These are phyloP conservation scores for Suillus paluster DNA, from an alignment of 768 basidiomycete genomes.

Conservation along the genomic window DNA sequence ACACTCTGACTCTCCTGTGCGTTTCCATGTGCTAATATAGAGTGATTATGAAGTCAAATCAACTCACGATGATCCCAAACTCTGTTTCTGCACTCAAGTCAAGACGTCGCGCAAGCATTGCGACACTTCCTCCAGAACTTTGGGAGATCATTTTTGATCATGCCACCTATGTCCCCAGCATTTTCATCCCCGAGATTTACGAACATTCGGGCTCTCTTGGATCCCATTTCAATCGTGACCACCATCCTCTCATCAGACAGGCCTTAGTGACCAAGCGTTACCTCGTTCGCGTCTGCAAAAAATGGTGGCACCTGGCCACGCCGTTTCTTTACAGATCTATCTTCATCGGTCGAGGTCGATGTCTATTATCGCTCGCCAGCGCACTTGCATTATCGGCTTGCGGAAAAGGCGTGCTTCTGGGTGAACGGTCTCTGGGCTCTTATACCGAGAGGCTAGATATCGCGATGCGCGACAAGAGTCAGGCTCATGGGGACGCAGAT, in stretches of 20 bases:
- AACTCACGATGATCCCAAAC: not conserved
- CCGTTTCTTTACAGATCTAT: slow-evolving; percentile 29
- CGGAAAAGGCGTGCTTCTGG: slow-evolving; percentile 15
- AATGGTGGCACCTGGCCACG: slow-evolving; percentile 31
- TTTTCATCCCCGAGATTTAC: slow-evolving; percentile 29
- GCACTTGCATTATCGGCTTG: slow-evolving; percentile 16
- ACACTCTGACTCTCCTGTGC: not conserved
- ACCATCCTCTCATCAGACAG: slow-evolving; percentile 13
- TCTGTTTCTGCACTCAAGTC: slow-evolving; percentile 2
- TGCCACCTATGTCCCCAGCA: slow-evolving; percentile 23
- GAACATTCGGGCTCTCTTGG: slow-evolving; percentile 17
- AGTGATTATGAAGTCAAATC: not conserved
- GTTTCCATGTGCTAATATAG: not conserved
- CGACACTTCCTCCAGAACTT: slow-evolving; percentile 26
- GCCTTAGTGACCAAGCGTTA: slow-evolving; percentile 29
- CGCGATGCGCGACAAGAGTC: slow-evolving; percentile 21
- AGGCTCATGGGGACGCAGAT: slow-evolving; percentile 5
- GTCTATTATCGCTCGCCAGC: slow-evolving; percentile 21
- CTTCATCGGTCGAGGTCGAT: slow-evolving; percentile 22
- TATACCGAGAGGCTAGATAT: slow-evolving; percentile 31
- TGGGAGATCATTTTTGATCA: slow-evolving; percentile 28
- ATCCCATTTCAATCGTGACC: slow-evolving; percentile 6
- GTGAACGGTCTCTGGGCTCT: slow-evolving; percentile 22
- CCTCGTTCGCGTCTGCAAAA: slow-evolving; percentile 34
- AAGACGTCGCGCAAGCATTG: not conserved